Evolutionary conservation across 257 asterid genomes (phyloP).

Genomic region (Primulina huaijiensis): DNA sequence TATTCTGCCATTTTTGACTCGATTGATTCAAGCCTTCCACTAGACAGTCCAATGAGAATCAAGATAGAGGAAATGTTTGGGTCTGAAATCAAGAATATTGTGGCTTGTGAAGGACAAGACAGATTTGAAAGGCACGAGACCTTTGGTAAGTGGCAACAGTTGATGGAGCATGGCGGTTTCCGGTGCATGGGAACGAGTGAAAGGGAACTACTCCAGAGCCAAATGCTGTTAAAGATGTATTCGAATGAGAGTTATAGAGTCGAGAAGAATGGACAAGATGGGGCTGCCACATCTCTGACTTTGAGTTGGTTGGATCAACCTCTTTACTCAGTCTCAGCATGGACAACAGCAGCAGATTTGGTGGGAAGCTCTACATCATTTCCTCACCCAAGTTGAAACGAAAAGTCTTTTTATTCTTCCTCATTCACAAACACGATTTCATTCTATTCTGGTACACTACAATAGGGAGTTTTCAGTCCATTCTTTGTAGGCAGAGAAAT

Average conservation of each 20-base stretch:
- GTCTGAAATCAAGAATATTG: conserved; percentile 61
- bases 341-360: conserved; percentile 48
- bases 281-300: conserved; percentile 35
- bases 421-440: conserved; percentile 13
- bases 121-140: conserved; percentile 73
- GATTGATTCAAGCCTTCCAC: conserved; percentile 49
- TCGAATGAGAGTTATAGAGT: conserved; percentile 40
- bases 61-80: conserved; percentile 82
- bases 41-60: conserved; percentile 51
- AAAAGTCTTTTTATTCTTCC: conserved; percentile 3
- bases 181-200: conserved; percentile 44
- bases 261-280: conserved; percentile 39
- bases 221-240: conserved; percentile 81
- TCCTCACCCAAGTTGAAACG: conserved; percentile 30
- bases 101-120: conserved; percentile 77
- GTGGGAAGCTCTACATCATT: conserved; percentile 57
- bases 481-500: not conserved
- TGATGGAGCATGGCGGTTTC: conserved; percentile 75
- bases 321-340: conserved; percentile 67
- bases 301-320: conserved; percentile 78
- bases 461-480: not conserved
- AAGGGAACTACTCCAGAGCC: conserved; percentile 67
- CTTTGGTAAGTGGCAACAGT: conserved; percentile 52
- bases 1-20: conserved; percentile 82
- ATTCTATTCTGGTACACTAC: conserved; percentile 23